Percentiles rank a stretch among this genome's conserved stretches.
Evolutionary conservation across 2,329 filamentous ascomycete species (phyloP).

Genomic region (Hypoxylon sp.): DNA sequence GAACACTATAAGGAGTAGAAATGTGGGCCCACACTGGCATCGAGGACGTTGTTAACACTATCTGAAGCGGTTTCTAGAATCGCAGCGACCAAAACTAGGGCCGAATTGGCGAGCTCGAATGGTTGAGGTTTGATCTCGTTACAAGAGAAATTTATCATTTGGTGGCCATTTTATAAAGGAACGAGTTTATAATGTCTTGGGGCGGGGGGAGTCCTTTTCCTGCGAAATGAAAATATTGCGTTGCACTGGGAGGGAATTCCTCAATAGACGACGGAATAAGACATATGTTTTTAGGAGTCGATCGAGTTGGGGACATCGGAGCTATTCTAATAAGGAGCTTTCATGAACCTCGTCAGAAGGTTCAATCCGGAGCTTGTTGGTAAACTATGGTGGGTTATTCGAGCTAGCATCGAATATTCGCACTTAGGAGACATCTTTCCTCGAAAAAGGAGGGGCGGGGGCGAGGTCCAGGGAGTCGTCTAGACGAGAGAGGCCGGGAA

Average conservation of each 20-base stretch:
- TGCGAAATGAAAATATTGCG: not conserved
- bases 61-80: not conserved
- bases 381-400: not conserved
- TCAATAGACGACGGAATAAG: not conserved
- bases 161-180: not conserved
- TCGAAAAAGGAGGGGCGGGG: not conserved
- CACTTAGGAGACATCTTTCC: no score
- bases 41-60: not conserved
- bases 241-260: not conserved
- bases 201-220: not conserved
- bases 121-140: not conserved
- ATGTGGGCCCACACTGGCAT: not conserved
- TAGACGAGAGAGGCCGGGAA: not conserved
- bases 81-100: not conserved
- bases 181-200: not conserved
- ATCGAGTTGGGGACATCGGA: not conserved
- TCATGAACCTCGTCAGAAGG: not conserved
- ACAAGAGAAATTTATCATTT: not conserved
- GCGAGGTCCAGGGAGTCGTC: not conserved
- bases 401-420: not conserved
- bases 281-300: not conserved
- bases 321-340: not conserved
- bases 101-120: not conserved
- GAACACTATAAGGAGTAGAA: conserved; percentile 63
- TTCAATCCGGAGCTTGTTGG: not conserved